These are phyloP conservation scores for Pleurotus tuoliensis DNA, from an alignment of 768 basidiomycete genomes.

Conservation along the genomic window DNA sequence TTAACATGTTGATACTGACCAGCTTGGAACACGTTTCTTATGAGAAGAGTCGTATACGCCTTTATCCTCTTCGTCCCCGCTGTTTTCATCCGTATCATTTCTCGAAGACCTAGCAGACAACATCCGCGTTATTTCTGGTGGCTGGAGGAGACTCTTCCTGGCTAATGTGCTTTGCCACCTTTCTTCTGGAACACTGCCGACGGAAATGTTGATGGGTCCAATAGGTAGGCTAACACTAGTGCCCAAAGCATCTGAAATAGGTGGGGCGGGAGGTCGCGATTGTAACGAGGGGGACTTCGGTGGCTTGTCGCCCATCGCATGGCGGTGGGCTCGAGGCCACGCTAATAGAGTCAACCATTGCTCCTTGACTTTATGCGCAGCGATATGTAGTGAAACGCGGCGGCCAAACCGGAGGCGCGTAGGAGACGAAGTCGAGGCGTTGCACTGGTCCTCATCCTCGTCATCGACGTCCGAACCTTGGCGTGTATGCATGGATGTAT, in stretches of 20 bases:
- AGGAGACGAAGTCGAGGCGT: conserved; percentile 22
- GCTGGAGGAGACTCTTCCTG: conserved; percentile 15
- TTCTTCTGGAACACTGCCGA: neutral
- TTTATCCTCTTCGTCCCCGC: conserved; percentile 40
- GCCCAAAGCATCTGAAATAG: conserved; percentile 1
- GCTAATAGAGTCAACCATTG: conserved; percentile 50
- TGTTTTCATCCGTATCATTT: conserved; percentile 28
- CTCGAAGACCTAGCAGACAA: conserved; percentile 28
- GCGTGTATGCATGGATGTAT: conserved; percentile 42
- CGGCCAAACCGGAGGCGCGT: conserved; percentile 21
- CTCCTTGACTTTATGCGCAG: conserved; percentile 52
- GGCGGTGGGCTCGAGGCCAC: neutral
- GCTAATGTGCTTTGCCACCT: neutral
- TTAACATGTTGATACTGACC: conserved; percentile 39
- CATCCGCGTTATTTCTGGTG: conserved; percentile 25
- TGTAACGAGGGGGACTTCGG: neutral
- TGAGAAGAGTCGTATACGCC: conserved; percentile 79
- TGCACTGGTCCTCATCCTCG: conserved; percentile 27
- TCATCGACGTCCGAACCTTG: conserved; percentile 32
- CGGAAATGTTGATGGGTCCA: conserved; percentile 10
- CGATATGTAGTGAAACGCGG: conserved; percentile 34
- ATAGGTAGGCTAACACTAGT: conserved; percentile 7
- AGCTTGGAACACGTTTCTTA: conserved; percentile 82
- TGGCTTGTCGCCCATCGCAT: neutral
- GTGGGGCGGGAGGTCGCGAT: neutral